Evolutionary conservation across 169 alveolate genomes (phyloP), one percentile per base, ranked within the genome.

Genomic region (Eimeria necatrix): DNA sequence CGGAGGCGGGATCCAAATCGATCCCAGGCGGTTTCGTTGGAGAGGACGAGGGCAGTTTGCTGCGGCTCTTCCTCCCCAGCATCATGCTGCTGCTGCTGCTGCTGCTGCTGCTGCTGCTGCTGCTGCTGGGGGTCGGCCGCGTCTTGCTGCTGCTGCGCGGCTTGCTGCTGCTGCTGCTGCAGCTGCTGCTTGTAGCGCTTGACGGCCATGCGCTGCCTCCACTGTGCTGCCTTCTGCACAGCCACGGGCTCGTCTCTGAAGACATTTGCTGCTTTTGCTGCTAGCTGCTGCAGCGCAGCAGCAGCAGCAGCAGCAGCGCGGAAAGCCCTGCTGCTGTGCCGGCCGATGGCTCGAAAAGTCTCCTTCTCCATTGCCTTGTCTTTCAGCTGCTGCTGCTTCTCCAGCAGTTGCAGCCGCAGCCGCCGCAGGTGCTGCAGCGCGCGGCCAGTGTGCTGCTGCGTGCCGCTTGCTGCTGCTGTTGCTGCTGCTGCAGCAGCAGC

Each of bases 1-100:
- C 97, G 96, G 41, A 98, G 95, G 74, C 95, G 92, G 80, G 98
- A 95, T 60, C 99, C 98, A 71, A 98, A 97, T 26, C 95, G 88
- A 56, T 71, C 91, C 97, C 96, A 93, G 20, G 95, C 96, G 14
- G 98, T 90, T 52, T 87, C 96, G 20, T 93, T 96, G 59, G 96
- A 94, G n/a, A 97, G 91, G 32, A 96, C 96, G 14, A 91, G 61
- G 3, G 95, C 97, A 56, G 49, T 95, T 74, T 80, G 95, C 91
- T 59, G 83, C 20, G 20, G 68, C 64, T 73, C 89, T 32, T 89
- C 87, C 24, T 20, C 85, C 16, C 12, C 6, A 4, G 18, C 26
- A 5, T 61, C 97, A 59, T 60, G 41, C 24, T 52, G 78, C 91
- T 85, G 84, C 89, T 78, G 71, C 85, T 64, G 61, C 59, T 18